A percentile compares a stretch with the other conserved stretches of the same genome.
Evolutionary conservation across 106 monocot species (phyloP).

Genomic region (Xerophyta viscosa): DNA sequence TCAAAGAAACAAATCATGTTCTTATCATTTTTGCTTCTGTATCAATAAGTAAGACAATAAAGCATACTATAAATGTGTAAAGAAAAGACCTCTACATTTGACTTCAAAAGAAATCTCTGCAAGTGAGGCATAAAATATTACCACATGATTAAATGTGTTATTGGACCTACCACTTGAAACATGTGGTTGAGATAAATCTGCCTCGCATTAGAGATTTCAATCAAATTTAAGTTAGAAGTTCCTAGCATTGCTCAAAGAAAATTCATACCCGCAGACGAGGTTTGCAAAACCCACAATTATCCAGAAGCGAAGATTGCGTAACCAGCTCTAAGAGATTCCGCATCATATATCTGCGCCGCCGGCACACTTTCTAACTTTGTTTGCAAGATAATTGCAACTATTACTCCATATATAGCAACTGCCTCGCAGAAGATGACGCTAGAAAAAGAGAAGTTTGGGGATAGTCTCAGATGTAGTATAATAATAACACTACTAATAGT

Average conservation of each 20-base stretch:
- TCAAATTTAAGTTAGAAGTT: too few species aligned
- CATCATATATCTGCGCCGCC: slow-evolving; percentile 39
- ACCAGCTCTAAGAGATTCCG: slow-evolving; percentile 86
- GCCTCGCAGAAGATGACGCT: slow-evolving; percentile 99
- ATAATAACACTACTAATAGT: too few species aligned
- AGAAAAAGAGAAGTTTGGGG: neutral
- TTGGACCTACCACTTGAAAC: too few species aligned
- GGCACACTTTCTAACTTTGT: slow-evolving; percentile 93
- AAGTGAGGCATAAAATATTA: too few species aligned
- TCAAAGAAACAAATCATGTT: neutral
- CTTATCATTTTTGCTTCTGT: too few species aligned
- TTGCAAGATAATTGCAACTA: slow-evolving; percentile 91
- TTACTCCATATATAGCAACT: slow-evolving; percentile 94
- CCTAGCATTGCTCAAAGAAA: too few species aligned
- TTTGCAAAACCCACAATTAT: slow-evolving; percentile 95
- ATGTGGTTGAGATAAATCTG: too few species aligned
- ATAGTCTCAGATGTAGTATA: too few species aligned
- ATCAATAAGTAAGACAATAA: neutral
- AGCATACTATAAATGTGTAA: neutral
- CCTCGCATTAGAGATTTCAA: too few species aligned
- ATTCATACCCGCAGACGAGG: slow-evolving; percentile 84
- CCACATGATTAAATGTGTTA: too few species aligned
- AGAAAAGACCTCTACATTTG: too few species aligned
- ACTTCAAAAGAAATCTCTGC: too few species aligned
- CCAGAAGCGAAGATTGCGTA: slow-evolving; percentile 91